These are phyloP conservation scores for Cotoneaster glaucophyllus DNA, from an alignment of 306 rosid genomes.

Conservation along the genomic window DNA sequence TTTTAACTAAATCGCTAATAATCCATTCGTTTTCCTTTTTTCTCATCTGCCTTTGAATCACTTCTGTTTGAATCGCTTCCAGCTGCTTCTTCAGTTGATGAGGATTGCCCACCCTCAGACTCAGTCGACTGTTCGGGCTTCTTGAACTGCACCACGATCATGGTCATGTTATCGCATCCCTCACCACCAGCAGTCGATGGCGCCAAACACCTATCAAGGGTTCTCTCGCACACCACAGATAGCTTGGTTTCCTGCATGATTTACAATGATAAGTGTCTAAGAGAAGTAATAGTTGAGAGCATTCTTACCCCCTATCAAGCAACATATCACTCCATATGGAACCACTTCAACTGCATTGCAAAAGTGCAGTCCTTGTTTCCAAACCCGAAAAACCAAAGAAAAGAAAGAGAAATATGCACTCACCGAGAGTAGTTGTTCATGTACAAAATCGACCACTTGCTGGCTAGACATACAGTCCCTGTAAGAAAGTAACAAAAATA, in stretches of 20 bases:
- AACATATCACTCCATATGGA: not conserved
- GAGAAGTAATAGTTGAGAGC: no score
- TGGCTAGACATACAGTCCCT: constrained; percentile 99
- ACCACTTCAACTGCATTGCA: not conserved
- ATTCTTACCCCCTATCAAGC: no score
- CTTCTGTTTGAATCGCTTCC: constrained; percentile 2
- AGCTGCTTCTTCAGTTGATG: constrained; percentile 24
- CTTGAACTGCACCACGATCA: constrained; percentile 89
- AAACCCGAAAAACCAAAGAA: not conserved
- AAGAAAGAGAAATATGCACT: constrained; percentile 12
- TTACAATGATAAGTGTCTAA: not conserved
- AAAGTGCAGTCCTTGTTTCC: not conserved
- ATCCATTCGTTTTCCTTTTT: not conserved
- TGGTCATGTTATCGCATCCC: constrained; percentile 99
- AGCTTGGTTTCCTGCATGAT: constrained; percentile 62
- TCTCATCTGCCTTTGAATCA: constrained; percentile 25
- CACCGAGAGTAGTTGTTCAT: constrained; percentile 56
- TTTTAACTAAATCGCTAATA: not conserved
- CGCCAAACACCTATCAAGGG: constrained; percentile 83
- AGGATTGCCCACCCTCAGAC: constrained; percentile 35
- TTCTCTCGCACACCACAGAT: constrained; percentile 75
- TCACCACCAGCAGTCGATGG: constrained; percentile 76
- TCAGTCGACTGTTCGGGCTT: constrained; percentile 37
- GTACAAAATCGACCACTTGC: constrained; percentile 78
- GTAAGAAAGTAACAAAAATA: constrained; percentile 32